A percentile compares a stretch with the other conserved stretches of the same genome.
Evolutionary conservation across 805 yeast genomes (phyloP).

Genomic region (Candida yuanshanica): DNA sequence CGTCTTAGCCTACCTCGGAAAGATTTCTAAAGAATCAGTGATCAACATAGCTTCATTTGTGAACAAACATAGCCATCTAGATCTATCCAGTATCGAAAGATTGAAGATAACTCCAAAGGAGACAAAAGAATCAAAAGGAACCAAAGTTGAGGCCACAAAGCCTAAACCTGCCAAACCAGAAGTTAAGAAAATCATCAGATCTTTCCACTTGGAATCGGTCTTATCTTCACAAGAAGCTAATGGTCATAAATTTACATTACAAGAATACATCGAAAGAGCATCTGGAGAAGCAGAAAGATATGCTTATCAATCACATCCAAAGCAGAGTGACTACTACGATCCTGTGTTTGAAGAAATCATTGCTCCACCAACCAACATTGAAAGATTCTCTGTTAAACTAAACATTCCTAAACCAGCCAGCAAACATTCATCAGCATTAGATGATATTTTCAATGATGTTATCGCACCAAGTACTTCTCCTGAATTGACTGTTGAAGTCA

Average conservation of each 20-base stretch:
- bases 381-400: slow-evolving; percentile 38
- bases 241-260: slow-evolving; percentile 13
- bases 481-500: slow-evolving; percentile 31
- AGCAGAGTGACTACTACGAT: slow-evolving; percentile 46
- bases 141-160: slow-evolving; percentile 15
- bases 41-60: slow-evolving; percentile 49
- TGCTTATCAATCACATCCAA: slow-evolving; percentile 34
- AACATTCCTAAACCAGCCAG: slow-evolving; percentile 22
- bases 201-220: slow-evolving; percentile 27
- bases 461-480: slow-evolving; percentile 15
- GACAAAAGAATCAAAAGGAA: slow-evolving; percentile 14
- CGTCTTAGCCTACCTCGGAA: slow-evolving; percentile 77
- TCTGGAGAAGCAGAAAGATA: slow-evolving; percentile 39
- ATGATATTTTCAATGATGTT: slow-evolving; percentile 23
- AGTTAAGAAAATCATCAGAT: slow-evolving; percentile 28
- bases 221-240: slow-evolving; percentile 19
- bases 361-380: slow-evolving; percentile 37
- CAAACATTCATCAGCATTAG: slow-evolving; percentile 8
- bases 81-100: slow-evolving; percentile 59
- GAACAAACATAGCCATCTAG: slow-evolving; percentile 54
- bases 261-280: slow-evolving; percentile 37
- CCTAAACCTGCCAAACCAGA: slow-evolving; percentile 26
- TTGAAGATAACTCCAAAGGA: slow-evolving; percentile 26
- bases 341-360: slow-evolving; percentile 55
- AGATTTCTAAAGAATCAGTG: slow-evolving; percentile 53